These are phyloP conservation scores for Neurospora crassa DNA, from an alignment of 2,329 filamentous ascomycete species.

Conservation along the genomic window DNA sequence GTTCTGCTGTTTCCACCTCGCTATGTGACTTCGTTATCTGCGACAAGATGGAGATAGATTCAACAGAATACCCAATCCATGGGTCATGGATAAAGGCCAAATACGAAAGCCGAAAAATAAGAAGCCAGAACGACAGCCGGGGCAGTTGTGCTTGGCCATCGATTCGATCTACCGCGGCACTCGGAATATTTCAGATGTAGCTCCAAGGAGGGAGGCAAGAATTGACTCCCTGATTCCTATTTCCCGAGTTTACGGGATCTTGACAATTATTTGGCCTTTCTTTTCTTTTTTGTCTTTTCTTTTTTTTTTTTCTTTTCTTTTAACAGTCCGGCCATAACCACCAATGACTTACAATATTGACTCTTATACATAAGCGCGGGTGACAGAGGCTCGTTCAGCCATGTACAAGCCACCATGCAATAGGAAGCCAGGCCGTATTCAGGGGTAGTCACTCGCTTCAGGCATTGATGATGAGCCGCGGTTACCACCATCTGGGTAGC, in stretches of 20 bases:
- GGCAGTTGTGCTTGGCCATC: not conserved
- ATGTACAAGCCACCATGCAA: not conserved
- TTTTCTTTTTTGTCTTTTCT: too few relatives aligned
- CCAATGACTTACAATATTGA: not conserved
- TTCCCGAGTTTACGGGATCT: not conserved
- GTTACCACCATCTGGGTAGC: not conserved
- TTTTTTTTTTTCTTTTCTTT: too few relatives aligned
- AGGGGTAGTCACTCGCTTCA: not conserved
- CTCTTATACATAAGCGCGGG: not conserved
- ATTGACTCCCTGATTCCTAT: not conserved
- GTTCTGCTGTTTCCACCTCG: not conserved
- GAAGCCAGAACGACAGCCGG: not conserved
- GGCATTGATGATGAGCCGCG: not conserved
- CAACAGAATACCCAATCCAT: not conserved
- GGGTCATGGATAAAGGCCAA: not conserved
- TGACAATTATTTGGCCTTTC: not conserved
- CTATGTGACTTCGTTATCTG: not conserved
- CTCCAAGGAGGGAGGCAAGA: not conserved
- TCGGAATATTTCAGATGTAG: not conserved
- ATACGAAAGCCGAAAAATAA: not conserved
- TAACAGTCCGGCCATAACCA: not conserved
- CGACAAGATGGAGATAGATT: not conserved
- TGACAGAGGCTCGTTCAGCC: not conserved
- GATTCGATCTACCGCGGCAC: not conserved
- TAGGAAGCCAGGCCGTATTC: not conserved